These are phyloP conservation scores for Goffeauzyma gilvescens DNA, from an alignment of 768 basidiomycete species.

Conservation along the genomic window DNA sequence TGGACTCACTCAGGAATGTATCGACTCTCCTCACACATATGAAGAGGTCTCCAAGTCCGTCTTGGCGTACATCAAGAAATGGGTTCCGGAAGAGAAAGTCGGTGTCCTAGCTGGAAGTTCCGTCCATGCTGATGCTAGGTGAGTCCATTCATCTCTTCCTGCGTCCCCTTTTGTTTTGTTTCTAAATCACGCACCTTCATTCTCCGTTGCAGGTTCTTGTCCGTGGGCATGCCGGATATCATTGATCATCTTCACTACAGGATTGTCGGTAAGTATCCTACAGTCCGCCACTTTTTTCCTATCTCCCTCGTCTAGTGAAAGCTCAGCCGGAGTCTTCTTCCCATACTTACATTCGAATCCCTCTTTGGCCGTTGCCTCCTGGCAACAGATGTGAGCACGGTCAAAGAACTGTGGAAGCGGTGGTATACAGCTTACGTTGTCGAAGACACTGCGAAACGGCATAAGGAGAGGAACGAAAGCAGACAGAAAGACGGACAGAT, in stretches of 20 bases:
- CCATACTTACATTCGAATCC: background rate
- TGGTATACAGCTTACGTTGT: constrained; percentile 28
- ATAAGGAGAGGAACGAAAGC: constrained; percentile 8
- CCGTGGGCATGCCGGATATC: constrained; percentile 60
- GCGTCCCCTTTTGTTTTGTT: background rate
- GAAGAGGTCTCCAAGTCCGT: constrained; percentile 46
- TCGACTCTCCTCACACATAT: constrained; percentile 48
- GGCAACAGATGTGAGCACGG: constrained; percentile 24
- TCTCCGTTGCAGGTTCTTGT: constrained; percentile 25
- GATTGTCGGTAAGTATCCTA: constrained; percentile 29
- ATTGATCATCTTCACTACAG: constrained; percentile 40
- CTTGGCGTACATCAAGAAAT: constrained; percentile 59
- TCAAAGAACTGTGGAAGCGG: constrained; percentile 28
- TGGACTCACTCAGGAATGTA: constrained; percentile 61
- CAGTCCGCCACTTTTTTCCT: no score
- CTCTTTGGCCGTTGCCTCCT: background rate
- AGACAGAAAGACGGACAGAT: constrained; percentile 11
- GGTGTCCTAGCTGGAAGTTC: constrained; percentile 51
- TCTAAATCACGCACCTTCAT: no score
- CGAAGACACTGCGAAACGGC: background rate
- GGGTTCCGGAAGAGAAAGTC: constrained; percentile 44
- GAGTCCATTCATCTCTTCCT: background rate
- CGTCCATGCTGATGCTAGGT: constrained; percentile 53
- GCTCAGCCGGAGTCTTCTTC: no score
- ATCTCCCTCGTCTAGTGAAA: background rate